phyloP scores from a whole-genome alignment of 148 eudicot genomes.

The Vaccinium corymbosum region DNA sequence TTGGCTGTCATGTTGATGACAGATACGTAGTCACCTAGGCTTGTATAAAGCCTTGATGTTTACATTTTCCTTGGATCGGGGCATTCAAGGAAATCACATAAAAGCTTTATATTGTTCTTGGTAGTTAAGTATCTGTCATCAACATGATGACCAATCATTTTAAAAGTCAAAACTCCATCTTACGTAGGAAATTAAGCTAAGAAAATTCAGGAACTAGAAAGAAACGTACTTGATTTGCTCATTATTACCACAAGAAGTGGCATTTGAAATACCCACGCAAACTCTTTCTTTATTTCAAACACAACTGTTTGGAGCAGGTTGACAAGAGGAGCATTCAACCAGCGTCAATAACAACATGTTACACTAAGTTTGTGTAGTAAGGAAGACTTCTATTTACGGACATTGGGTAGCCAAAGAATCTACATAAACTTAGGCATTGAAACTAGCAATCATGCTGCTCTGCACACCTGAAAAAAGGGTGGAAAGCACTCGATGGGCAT shows the following conservation, averaged over 20 bases:
- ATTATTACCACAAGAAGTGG: conserved; percentile 71
- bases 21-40: conserved; percentile 66
- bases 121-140: conserved; percentile 46
- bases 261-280: conserved; percentile 86
- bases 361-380: conserved; percentile 14
- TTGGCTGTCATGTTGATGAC: background rate
- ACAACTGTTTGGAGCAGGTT: conserved; percentile 73
- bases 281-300: conserved; percentile 80
- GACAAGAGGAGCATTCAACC: conserved; percentile 61
- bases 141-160: background rate
- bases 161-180: background rate
- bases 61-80: no score
- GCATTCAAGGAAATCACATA: conserved; percentile 26
- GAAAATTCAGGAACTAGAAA: background rate
- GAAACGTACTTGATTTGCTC: conserved; percentile 66
- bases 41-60: conserved; percentile 68
- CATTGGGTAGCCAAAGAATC: no score
- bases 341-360: conserved; percentile 66
- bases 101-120: conserved; percentile 69
- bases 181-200: background rate
- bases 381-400: background rate
- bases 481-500: background rate
- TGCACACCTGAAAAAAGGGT: background rate
- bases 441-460: background rate
- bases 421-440: background rate